These are phyloP conservation scores for Pestalotiopsis sp. DNA, from an alignment of 2,329 filamentous ascomycete species.

Conservation along the genomic window DNA sequence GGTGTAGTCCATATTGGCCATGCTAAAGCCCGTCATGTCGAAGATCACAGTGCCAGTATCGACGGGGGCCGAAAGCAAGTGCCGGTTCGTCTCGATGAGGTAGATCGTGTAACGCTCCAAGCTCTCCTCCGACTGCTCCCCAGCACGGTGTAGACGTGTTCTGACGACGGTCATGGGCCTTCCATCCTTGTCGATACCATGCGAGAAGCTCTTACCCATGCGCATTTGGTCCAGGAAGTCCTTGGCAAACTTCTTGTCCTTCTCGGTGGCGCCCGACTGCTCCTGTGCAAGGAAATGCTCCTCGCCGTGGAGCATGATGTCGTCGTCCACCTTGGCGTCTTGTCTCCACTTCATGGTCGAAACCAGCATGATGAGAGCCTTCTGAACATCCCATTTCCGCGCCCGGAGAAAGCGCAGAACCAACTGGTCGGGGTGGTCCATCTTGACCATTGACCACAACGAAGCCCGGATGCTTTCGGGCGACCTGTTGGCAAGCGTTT, in stretches of 20 bases:
- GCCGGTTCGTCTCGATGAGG: slow-evolving; percentile 89
- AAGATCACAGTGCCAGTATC: slow-evolving; percentile 95
- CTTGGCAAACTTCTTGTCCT: slow-evolving; percentile 66
- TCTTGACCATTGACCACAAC: slow-evolving; percentile 94
- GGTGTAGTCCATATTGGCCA: slow-evolving; percentile 98
- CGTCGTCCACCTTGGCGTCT: slow-evolving; percentile 86
- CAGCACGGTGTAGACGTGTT: slow-evolving; percentile 78
- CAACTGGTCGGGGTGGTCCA: slow-evolving; percentile 88
- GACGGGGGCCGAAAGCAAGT: slow-evolving; percentile 77
- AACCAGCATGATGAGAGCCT: slow-evolving; percentile 90
- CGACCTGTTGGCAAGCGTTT: slow-evolving; percentile 74
- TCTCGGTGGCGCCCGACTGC: slow-evolving; percentile 49
- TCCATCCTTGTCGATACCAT: slow-evolving; percentile 82
- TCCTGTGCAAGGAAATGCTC: slow-evolving; percentile 38
- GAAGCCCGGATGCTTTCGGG: slow-evolving; percentile 79
- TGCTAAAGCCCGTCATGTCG: slow-evolving; percentile 91
- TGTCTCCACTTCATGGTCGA: slow-evolving; percentile 92
- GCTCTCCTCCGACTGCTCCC: slow-evolving; percentile 80
- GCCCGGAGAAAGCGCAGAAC: slow-evolving; percentile 82
- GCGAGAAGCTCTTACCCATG: slow-evolving; percentile 91
- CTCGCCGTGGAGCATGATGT: slow-evolving; percentile 81
- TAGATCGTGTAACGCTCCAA: slow-evolving; percentile 92
- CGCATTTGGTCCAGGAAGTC: slow-evolving; percentile 85
- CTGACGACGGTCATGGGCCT: slow-evolving; percentile 86
- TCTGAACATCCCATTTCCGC: slow-evolving; percentile 95